Base-by-base conservation (phyloP, 2,329 filamentous ascomycete species). In the Pyrenophora teres region DNA sequence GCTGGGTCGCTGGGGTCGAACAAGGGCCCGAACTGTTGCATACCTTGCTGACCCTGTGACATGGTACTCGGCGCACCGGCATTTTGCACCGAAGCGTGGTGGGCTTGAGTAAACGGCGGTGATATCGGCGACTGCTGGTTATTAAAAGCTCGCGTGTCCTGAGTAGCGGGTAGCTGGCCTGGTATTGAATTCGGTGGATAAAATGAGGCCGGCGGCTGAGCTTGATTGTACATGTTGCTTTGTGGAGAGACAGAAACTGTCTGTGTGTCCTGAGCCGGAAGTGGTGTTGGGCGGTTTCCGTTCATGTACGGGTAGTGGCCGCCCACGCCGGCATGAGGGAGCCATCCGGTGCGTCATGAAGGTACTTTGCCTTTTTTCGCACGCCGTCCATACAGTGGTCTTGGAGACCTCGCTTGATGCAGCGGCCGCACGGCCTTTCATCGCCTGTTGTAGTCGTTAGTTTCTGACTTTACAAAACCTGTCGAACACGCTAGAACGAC, bases 301-400 rank as follows among this genome's bases (percentile, higher is more conserved):
- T 76, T 69, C 78, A 72, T 64, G 75, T 76, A 73, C 73, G 80
- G 83, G 67, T 88, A 90, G 65, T 85, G 88, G 25, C 87, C 85
- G 4, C 87, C 87, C 40, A 94, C 82, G 36, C 94, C 91, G n/a
- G 90, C 70, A 93, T 84, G 56, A 97, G 80, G 39, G 92, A 92
- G 72, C 95, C 92, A 45, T 91, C 86, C 31, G 93, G 92, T 21
- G 93, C 92, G 81, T 97, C 94, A 70, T 97, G 92, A 50, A 99
- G 88, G 74, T 99, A 99, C 75, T 99, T 99, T 45, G 94, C 94
- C 81, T 97, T 99, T 77, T 99, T 99, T 58, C 94, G 88, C 44
- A 97, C 92, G 46, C 94, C 94, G 71, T 99, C 94, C 74, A 96
- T 92, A 70, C 94, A 99, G 55, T 86, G 86, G 72, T 96, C 92